Evolutionary conservation across 208 protist genomes (phyloP).

Genomic region (Leishmania mexicana): DNA sequence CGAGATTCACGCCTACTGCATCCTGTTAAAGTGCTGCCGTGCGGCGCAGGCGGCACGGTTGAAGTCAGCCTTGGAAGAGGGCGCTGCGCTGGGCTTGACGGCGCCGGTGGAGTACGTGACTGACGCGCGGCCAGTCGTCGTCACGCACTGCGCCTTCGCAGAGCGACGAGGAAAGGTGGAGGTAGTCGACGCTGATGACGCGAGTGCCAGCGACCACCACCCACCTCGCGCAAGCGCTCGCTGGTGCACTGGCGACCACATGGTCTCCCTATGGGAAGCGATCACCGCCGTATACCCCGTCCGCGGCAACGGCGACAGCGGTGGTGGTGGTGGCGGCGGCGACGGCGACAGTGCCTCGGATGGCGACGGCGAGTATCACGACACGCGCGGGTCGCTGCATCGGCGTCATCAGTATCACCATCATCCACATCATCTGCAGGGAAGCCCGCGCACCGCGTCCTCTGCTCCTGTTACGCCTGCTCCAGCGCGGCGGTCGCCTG

Average conservation of each 20-base stretch:
- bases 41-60: slow-evolving; percentile 37
- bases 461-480: not conserved
- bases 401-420: not conserved
- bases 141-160: slow-evolving; percentile 21
- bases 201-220: not conserved
- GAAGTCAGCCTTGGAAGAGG: slow-evolving; percentile 38
- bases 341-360: not conserved
- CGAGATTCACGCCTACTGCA: slow-evolving; percentile 67
- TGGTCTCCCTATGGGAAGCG: slow-evolving; percentile 9
- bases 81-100: slow-evolving; percentile 31
- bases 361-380: not conserved
- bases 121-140: not conserved
- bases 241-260: slow-evolving; percentile 15
- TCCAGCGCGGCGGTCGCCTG: not conserved
- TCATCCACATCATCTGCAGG: not conserved
- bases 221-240: not conserved
- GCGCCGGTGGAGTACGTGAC: slow-evolving; percentile 50
- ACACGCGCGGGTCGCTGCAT: not conserved
- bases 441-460: not conserved
- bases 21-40: slow-evolving; percentile 57
- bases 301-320: slow-evolving; percentile 1
- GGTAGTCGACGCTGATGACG: not conserved
- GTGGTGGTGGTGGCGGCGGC: not conserved
- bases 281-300: slow-evolving; percentile 17
- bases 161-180: not conserved